Conservation (phyloP, 176 grass and related monocot genomes). For the Oryza australiensis region DNA sequence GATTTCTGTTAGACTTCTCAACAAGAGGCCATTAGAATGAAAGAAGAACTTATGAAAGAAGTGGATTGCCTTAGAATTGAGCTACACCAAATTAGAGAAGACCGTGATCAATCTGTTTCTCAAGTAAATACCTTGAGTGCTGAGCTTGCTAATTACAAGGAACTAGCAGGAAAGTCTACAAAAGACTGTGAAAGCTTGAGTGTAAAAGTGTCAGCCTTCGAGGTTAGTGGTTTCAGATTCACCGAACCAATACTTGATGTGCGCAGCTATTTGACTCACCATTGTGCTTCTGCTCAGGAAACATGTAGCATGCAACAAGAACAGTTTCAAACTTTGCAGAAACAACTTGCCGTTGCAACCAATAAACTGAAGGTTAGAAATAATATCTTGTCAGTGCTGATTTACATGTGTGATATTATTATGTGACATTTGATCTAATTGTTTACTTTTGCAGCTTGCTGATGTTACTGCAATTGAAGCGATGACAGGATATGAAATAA, state of each 20-base stretch:
- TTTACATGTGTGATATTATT: not conserved
- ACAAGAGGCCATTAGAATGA: constrained; percentile 69
- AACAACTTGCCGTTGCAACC: constrained; percentile 57
- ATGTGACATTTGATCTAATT: constrained; percentile 7
- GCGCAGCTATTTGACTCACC: not conserved
- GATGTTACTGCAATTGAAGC: constrained; percentile 69
- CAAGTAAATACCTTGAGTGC: constrained; percentile 55
- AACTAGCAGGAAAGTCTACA: constrained; percentile 40
- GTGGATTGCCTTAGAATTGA: constrained; percentile 64
- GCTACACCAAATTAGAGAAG: constrained; percentile 72
- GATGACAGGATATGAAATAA: constrained; percentile 68
- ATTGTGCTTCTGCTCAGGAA: constrained; percentile 43
- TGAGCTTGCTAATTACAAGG: constrained; percentile 49
- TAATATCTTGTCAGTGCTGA: not conserved
- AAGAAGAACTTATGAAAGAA: constrained; percentile 78
- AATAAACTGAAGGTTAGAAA: constrained; percentile 66
- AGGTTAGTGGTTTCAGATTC: constrained; percentile 55
- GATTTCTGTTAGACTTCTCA: constrained; percentile 62
- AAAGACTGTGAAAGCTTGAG: constrained; percentile 51
- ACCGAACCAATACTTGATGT: not conserved
- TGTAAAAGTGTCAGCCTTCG: constrained; percentile 47
- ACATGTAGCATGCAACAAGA: constrained; percentile 54
- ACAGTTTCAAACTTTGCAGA: constrained; percentile 58
- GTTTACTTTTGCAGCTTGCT: constrained; percentile 57
- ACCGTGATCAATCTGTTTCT: constrained; percentile 48